Evolutionary conservation across 148 eudicot species (phyloP), one percentile per base, ranked within the genome.

Genomic region (Camellia sinensis): DNA sequence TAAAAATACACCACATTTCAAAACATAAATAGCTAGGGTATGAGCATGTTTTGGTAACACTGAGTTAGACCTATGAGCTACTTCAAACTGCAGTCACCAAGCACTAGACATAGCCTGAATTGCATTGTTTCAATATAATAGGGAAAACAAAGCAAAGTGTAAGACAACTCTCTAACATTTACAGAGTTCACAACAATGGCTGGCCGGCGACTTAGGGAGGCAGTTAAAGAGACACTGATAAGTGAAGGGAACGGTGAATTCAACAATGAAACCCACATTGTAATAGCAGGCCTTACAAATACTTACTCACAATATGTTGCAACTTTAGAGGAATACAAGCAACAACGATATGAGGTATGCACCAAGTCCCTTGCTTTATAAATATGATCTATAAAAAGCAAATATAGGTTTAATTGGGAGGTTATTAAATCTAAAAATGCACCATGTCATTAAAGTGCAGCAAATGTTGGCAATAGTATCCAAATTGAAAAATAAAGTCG

Each of bases 121-220:
- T 44, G 48, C 46, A 67, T 67, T 22, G 17, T 60, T 60, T 17
- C 18, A 54, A 12, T 54, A 54, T 10, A 8, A 12, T 54, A 50
- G 54, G 59, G 10, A 2, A 9, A 54, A 54, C 12, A 67, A 13
- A 43, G 48, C n/a, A 4, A 68, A 17, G 22, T 41, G 19, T 0
- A 44, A 60, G 4, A 50, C 2, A 41, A 41, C 73, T 18, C 17
- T 2, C n/a, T 62, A 11, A 57, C 61, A 71, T 5, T 73, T 59
- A 17, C 76, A 87, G 89, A 84, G 67, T 82, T 87, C 75, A 87
- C 89, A 63, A 87, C 89, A 67, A 87, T 87, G 89, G 87, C 89
- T 59, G 87, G 89, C 65, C 50, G 82, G 53, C 60, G 85, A 66
- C 78, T 82, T 45, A 70, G 87, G 73, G 84, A 84, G 67, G 85